phyloP scores from a whole-genome alignment of 148 eudicot genomes.

The Camellia granthamiana region DNA sequence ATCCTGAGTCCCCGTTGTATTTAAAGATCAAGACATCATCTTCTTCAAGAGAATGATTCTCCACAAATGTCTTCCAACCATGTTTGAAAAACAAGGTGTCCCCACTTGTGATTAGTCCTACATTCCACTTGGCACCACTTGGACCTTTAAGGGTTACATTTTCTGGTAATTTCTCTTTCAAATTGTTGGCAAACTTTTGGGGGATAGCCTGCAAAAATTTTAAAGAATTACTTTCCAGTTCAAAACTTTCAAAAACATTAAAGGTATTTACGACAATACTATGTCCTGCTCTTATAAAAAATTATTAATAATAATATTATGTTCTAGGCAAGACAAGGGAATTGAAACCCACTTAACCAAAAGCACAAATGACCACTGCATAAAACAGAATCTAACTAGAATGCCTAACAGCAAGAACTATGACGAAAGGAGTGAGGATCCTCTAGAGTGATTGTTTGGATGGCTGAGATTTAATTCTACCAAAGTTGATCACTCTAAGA shows the following conservation, averaged over 20 bases:
- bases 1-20: constrained; percentile 41
- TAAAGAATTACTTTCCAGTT: not conserved
- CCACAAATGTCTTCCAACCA: constrained; percentile 53
- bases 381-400: not conserved
- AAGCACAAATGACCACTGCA: not conserved
- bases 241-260: not conserved
- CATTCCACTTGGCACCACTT: constrained; percentile 50
- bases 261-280: no score
- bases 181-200: constrained; percentile 37
- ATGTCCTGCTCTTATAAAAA: no score
- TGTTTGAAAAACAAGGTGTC: constrained; percentile 28
- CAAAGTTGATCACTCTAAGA: no score
- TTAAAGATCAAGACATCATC: constrained; percentile 50
- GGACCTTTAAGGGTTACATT: constrained; percentile 40
- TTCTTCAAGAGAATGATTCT: constrained; percentile 36
- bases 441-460: no score
- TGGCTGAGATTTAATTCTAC: no score
- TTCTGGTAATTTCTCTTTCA: constrained; percentile 29
- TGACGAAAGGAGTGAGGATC: no score
- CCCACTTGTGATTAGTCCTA: constrained; percentile 26
- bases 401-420: not conserved
- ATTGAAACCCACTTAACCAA: not conserved
- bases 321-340: not conserved
- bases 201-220: constrained; percentile 43
- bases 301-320: not conserved